phyloP scores from a whole-genome alignment of 1,284 basidiomycete species.

The Ustilago tritici region DNA sequence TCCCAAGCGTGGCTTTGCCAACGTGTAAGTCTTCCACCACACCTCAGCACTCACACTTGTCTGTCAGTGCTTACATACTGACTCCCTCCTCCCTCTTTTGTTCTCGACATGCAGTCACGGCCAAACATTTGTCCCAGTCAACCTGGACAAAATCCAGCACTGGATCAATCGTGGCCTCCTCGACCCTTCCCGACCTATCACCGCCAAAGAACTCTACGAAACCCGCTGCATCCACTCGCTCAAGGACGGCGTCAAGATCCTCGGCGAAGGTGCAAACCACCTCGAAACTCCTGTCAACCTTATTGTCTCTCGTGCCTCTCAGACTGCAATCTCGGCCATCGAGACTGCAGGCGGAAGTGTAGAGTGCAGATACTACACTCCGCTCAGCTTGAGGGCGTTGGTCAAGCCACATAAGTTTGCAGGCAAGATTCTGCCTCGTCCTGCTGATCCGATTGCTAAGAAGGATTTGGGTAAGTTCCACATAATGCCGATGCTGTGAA shows the following conservation, averaged over 20 bases:
- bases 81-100: constrained; percentile 11
- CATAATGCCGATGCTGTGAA: neutral
- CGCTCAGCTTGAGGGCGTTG: constrained; percentile 83
- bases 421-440: constrained; percentile 54
- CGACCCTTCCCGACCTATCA: constrained; percentile 84
- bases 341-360: constrained; percentile 85
- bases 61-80: neutral
- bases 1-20: constrained; percentile 93
- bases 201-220: constrained; percentile 83
- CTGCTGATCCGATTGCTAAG: constrained; percentile 61
- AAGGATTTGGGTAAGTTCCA: constrained; percentile 56
- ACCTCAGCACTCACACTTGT: neutral
- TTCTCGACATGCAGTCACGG: constrained; percentile 30
- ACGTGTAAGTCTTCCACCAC: constrained; percentile 77
- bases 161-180: constrained; percentile 90
- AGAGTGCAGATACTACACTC: constrained; percentile 92
- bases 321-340: constrained; percentile 85
- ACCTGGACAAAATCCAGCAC: constrained; percentile 86
- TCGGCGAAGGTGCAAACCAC: constrained; percentile 81
- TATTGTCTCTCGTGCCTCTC: constrained; percentile 85
- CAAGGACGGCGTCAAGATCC: constrained; percentile 89
- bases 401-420: constrained; percentile 73
- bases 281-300: constrained; percentile 83
- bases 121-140: constrained; percentile 82
- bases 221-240: constrained; percentile 89